Evolutionary conservation across 441 rosid species (phyloP).

Genomic region (Erysimum cheiri): DNA sequence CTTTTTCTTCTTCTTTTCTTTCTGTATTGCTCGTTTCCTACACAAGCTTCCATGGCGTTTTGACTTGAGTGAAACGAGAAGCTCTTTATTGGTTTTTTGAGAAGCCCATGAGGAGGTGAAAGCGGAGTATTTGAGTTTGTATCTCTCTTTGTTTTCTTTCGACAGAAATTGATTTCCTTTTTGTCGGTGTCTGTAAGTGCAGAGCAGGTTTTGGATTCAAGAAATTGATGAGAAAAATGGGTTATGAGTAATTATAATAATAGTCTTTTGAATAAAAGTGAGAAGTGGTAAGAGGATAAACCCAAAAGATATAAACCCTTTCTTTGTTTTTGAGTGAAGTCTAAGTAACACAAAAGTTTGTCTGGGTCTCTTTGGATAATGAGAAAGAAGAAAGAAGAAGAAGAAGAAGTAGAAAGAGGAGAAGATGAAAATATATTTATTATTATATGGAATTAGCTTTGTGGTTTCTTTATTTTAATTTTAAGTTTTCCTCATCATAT

Average conservation of each 20-base stretch:
- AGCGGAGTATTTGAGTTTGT: constrained; percentile 26
- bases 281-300: constrained; percentile 27
- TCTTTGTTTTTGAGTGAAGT: constrained; percentile 43
- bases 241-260: constrained; percentile 22
- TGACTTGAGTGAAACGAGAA: constrained; percentile 11
- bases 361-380: constrained; percentile 32
- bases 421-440: constrained; percentile 14
- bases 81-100: constrained; percentile 18
- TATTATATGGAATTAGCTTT: neutral
- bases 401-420: constrained; percentile 20
- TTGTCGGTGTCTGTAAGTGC: constrained; percentile 32
- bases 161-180: constrained; percentile 19
- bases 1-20: constrained; percentile 29
- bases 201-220: constrained; percentile 38
- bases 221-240: constrained; percentile 38
- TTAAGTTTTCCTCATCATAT: constrained; percentile 44
- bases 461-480: neutral
- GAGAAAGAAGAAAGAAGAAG: constrained; percentile 34
- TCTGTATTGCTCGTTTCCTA: constrained; percentile 31
- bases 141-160: constrained; percentile 24
- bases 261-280: neutral
- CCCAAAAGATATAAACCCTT: constrained; percentile 39
- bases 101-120: constrained; percentile 32
- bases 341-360: constrained; percentile 43
- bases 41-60: constrained; percentile 53